Conservation (phyloP, 2,329 filamentous ascomycete species). For the Penicillium sp. region DNA sequence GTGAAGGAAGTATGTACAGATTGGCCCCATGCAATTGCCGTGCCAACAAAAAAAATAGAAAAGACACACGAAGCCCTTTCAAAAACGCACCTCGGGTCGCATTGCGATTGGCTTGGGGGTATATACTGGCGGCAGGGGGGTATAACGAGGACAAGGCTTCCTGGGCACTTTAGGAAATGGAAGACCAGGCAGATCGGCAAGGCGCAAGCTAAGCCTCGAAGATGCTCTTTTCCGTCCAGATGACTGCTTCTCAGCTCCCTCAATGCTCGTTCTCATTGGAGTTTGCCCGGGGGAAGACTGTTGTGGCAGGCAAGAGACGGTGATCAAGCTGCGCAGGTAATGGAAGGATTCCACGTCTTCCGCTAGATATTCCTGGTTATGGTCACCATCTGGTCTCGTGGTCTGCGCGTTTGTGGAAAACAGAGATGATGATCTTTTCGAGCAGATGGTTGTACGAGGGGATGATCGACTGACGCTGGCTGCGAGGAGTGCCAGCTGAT, state of each 20-base stretch:
- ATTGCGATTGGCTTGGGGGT: conserved; percentile 13
- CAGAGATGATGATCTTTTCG: conserved; percentile 1
- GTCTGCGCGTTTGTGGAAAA: not conserved
- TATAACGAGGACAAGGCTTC: conserved; percentile 21
- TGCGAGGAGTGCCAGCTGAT: conserved; percentile 16
- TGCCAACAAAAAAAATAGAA: not conserved
- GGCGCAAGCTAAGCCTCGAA: conserved; percentile 20
- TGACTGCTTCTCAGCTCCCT: not conserved
- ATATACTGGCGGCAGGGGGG: conserved; percentile 19
- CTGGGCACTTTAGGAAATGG: conserved; percentile 11
- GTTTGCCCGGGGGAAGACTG: not conserved
- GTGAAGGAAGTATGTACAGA: not conserved
- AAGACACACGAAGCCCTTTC: not conserved
- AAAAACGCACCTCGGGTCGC: conserved; percentile 23
- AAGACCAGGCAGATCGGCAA: conserved; percentile 15
- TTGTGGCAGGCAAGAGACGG: conserved; percentile 14
- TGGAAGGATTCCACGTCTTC: conserved; percentile 21
- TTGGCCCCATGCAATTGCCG: not conserved
- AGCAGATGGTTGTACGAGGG: not conserved
- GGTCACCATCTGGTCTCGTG: not conserved
- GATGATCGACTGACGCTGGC: conserved; percentile 10
- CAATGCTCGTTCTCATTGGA: not conserved
- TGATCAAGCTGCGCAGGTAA: conserved; percentile 25
- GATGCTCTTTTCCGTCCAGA: conserved; percentile 19
- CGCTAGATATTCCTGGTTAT: conserved; percentile 3